A percentile compares a stretch with the other conserved stretches of the same genome.
phyloP scores from a whole-genome alignment of 495 filamentous ascomycete species.

The Diplogelasinospora grovesii region DNA sequence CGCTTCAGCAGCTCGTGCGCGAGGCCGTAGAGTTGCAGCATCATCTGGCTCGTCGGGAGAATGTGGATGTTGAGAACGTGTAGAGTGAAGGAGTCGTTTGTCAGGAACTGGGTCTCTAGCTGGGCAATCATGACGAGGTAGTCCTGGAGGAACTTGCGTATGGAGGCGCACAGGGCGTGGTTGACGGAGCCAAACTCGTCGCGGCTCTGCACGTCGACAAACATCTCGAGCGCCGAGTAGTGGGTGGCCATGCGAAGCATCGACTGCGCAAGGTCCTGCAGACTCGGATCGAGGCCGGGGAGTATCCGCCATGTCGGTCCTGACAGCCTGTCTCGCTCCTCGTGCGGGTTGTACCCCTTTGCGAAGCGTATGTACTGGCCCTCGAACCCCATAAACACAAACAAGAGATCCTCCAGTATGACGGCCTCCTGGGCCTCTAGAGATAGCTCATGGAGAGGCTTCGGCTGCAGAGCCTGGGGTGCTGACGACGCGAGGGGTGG shows the following conservation, averaged over 20 bases:
- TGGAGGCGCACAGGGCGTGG: constrained; percentile 88
- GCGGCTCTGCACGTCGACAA: constrained; percentile 86
- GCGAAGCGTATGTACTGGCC: constrained; percentile 90
- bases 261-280: constrained; percentile 77
- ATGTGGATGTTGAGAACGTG: constrained; percentile 90
- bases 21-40: constrained; percentile 78
- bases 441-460: constrained; percentile 62
- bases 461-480: constrained; percentile 66
- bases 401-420: constrained; percentile 84
- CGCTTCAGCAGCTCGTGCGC: constrained; percentile 80
- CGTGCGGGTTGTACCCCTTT: constrained; percentile 69
- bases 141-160: constrained; percentile 84
- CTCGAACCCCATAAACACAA: constrained; percentile 98
- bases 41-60: constrained; percentile 79
- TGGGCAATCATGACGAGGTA: constrained; percentile 90
- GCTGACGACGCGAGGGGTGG: constrained; percentile 69
- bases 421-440: constrained; percentile 76
- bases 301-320: constrained; percentile 76
- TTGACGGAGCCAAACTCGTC: constrained; percentile 95
- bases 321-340: constrained; percentile 77
- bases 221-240: constrained; percentile 82
- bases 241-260: constrained; percentile 96
- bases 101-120: constrained; percentile 84
- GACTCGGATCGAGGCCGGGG: constrained; percentile 79
- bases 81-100: constrained; percentile 78